phyloP scores from a whole-genome alignment of 192 early-diverging fungal genomes.

The Ramicandelaber brevisporus region DNA sequence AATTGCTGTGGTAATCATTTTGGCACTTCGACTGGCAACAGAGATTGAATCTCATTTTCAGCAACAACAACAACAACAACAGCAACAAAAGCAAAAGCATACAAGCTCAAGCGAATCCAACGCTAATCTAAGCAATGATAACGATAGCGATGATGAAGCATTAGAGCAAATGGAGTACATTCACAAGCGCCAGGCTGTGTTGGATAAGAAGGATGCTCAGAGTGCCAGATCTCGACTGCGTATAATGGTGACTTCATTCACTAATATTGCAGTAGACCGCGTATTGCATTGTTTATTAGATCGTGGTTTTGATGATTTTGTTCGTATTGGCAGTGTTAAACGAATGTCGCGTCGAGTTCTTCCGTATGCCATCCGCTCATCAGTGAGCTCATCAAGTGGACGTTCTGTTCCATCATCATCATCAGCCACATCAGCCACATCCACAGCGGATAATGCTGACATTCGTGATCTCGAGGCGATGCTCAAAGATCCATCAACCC shows the following conservation, averaged over 20 bases:
- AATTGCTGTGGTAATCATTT: conserved; percentile 29
- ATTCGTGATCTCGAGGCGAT: conserved; percentile 52
- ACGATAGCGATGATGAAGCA: too few relatives aligned
- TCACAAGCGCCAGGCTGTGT: too few relatives aligned
- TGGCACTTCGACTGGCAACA: conserved; percentile 22
- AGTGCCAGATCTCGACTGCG: conserved; percentile 13
- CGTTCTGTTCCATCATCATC: too few relatives aligned
- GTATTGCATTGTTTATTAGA: conserved; percentile 32
- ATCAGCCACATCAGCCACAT: too few relatives aligned
- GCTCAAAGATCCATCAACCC: conserved; percentile 40
- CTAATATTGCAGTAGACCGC: conserved; percentile 56
- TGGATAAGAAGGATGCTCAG: conserved; percentile 5
- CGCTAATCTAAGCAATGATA: not conserved
- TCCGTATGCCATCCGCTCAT: conserved; percentile 25
- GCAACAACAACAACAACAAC: not conserved
- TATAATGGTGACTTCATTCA: conserved; percentile 39
- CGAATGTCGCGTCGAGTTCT: conserved; percentile 35
- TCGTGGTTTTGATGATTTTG: conserved; percentile 33
- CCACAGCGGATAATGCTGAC: too few relatives aligned
- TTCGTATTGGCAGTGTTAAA: conserved; percentile 43
- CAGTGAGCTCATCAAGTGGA: conserved; percentile 4
- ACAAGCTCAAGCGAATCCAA: not conserved
- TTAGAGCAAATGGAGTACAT: too few relatives aligned
- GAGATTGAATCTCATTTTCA: conserved; percentile 11
- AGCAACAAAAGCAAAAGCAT: not conserved